phyloP scores from a whole-genome alignment of 2,329 filamentous ascomycete genomes.

The Talaromyces sp. region DNA sequence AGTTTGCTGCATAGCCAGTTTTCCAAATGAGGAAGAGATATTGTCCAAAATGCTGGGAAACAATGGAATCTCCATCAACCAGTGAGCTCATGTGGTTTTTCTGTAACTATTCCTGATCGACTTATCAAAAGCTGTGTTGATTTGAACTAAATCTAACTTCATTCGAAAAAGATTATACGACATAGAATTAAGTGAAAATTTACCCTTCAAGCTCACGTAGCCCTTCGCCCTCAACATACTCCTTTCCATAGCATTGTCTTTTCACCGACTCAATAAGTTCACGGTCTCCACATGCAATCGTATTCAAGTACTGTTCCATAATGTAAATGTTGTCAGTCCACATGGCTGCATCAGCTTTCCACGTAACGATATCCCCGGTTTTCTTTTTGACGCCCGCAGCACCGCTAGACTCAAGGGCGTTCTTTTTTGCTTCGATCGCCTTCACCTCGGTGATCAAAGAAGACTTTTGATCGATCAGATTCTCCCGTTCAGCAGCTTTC shows the following conservation, averaged over 20 bases:
- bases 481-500: constrained; percentile 12
- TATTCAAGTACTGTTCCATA: constrained; percentile 35
- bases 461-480: constrained; percentile 17
- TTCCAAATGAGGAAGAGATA: too few relatives aligned
- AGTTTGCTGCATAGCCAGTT: too few relatives aligned
- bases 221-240: constrained; percentile 51
- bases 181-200: background rate
- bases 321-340: constrained; percentile 44
- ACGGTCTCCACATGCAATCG: constrained; percentile 36
- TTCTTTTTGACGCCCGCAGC: constrained; percentile 27
- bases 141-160: background rate
- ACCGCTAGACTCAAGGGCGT: constrained; percentile 22
- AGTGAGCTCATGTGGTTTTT: too few relatives aligned
- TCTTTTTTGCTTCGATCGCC: constrained; percentile 31
- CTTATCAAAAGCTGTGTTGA: too few relatives aligned
- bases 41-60: too few relatives aligned
- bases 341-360: constrained; percentile 25
- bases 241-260: constrained; percentile 46
- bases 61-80: too few relatives aligned
- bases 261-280: constrained; percentile 40
- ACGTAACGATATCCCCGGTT: constrained; percentile 27
- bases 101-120: too few relatives aligned
- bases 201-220: constrained; percentile 35
- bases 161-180: too few relatives aligned
- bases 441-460: constrained; percentile 25